phyloP scores from a whole-genome alignment of 2,329 filamentous ascomycete species.

The Periconia digitata region DNA sequence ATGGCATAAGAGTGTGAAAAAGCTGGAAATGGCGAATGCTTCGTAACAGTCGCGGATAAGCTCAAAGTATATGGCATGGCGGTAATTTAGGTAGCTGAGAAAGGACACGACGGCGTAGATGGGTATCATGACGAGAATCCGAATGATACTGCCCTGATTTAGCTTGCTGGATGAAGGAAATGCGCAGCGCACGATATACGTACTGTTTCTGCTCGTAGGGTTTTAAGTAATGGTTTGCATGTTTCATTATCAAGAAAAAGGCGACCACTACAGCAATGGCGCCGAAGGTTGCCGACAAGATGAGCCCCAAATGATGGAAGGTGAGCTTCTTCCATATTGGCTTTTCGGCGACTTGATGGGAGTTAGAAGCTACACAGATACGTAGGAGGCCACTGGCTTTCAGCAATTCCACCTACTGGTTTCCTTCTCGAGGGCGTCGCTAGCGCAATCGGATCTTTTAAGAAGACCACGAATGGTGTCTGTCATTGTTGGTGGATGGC shows the following conservation, averaged over 20 bases:
- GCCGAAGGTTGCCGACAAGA: constrained; percentile 56
- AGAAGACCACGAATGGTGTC: background rate
- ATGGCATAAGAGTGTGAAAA: constrained; percentile 80
- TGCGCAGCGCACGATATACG: constrained; percentile 23
- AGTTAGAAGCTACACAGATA: constrained; percentile 5
- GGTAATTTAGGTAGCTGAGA: constrained; percentile 73
- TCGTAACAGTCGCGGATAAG: constrained; percentile 85
- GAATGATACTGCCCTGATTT: constrained; percentile 66
- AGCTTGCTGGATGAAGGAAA: constrained; percentile 8
- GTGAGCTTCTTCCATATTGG: constrained; percentile 57
- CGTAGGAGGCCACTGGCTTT: background rate
- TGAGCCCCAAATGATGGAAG: constrained; percentile 60
- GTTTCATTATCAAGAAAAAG: constrained; percentile 57
- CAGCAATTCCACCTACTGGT: constrained; percentile 45
- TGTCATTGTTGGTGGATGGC: background rate
- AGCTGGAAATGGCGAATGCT: constrained; percentile 83
- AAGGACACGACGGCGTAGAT: constrained; percentile 76
- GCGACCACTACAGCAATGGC: constrained; percentile 54
- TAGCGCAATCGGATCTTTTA: constrained; percentile 12
- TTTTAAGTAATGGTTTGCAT: constrained; percentile 62
- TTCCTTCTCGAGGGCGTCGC: constrained; percentile 17
- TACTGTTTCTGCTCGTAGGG: constrained; percentile 63
- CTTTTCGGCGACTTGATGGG: constrained; percentile 44
- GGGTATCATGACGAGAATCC: constrained; percentile 86
- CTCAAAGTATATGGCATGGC: constrained; percentile 77